Evolutionary conservation across 148 eudicot species (phyloP).

Genomic region (Rhododendron mucronatum): DNA sequence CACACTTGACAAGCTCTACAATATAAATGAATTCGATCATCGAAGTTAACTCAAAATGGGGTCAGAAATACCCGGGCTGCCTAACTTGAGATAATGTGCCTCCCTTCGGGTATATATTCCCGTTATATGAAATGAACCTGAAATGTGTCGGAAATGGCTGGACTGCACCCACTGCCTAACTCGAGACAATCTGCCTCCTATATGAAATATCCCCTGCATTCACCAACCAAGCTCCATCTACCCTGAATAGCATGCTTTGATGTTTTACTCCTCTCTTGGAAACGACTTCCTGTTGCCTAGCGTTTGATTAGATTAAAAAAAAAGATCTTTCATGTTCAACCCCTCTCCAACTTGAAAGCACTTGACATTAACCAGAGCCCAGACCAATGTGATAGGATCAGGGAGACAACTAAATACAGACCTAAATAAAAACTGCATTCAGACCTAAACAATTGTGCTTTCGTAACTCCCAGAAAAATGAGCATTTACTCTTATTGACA

Average conservation of each 20-base stretch:
- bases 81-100: no score
- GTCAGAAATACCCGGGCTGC: no score
- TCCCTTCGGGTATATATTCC: no score
- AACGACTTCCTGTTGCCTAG: background rate
- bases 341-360: background rate
- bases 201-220: no score
- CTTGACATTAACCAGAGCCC: background rate
- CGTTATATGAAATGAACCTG: no score
- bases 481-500: background rate
- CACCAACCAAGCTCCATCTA: background rate
- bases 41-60: no score
- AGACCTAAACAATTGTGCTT: background rate
- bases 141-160: no score
- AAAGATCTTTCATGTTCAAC: background rate
- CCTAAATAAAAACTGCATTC: background rate
- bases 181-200: no score
- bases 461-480: background rate
- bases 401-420: background rate
- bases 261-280: background rate
- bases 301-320: background rate
- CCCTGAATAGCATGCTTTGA: background rate
- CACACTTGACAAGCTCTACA: background rate
- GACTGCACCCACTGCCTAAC: background rate
- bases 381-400: background rate
- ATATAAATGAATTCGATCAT: background rate